Evolutionary conservation across 345 rosid species (phyloP).

Genomic region (Sonneratia caseolaris): DNA sequence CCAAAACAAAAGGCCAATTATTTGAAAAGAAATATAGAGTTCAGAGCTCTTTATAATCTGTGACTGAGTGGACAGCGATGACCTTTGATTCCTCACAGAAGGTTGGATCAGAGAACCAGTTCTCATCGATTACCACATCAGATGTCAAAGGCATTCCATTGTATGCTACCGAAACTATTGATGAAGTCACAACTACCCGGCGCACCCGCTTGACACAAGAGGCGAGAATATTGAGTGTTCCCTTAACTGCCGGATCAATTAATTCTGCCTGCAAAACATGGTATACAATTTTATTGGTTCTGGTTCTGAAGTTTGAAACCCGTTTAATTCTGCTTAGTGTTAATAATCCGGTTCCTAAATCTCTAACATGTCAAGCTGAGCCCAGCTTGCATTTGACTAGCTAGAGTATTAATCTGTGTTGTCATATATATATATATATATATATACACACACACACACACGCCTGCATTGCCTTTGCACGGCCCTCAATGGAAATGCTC

Average conservation of each 20-base stretch:
- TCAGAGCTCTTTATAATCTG: background rate
- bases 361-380: too few relatives aligned
- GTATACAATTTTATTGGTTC: too few relatives aligned
- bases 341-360: too few relatives aligned
- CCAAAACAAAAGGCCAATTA: background rate
- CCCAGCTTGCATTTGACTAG: background rate
- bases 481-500: too few relatives aligned
- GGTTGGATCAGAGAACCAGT: constrained; percentile 17
- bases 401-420: background rate
- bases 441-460: too few relatives aligned
- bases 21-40: background rate
- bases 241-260: constrained; percentile 29
- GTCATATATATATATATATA: background rate
- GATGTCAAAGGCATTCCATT: constrained; percentile 13
- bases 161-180: constrained; percentile 15
- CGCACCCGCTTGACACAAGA: constrained; percentile 22
- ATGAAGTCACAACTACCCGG: constrained; percentile 33
- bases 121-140: constrained; percentile 18
- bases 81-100: constrained; percentile 14
- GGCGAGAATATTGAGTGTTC: constrained; percentile 25
- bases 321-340: too few relatives aligned
- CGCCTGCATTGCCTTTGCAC: too few relatives aligned
- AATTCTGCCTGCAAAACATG: constrained; percentile 19
- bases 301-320: too few relatives aligned
- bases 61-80: background rate